Evolutionary conservation across 257 asterid genomes (phyloP).

Genomic region (Eustoma russellianum): DNA sequence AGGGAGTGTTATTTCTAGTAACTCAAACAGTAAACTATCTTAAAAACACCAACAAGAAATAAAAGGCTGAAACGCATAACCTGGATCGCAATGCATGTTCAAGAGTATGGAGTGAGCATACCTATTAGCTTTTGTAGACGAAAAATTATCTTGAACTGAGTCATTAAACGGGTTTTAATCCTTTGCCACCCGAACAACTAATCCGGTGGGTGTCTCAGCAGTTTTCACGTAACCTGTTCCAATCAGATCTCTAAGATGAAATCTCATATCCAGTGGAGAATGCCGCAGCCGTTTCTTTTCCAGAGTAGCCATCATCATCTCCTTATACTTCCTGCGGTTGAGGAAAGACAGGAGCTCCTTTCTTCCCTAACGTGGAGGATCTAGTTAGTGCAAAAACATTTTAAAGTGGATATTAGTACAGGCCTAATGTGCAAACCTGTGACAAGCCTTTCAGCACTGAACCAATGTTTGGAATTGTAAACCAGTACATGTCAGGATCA

Average conservation of each 20-base stretch:
- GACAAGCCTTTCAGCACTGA: conserved; percentile 89
- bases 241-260: conserved; percentile 81
- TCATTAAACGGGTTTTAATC: conserved; percentile 29
- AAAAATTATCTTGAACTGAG: too few species aligned
- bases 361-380: conserved; percentile 55
- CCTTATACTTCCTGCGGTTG: conserved; percentile 67
- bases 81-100: too few species aligned
- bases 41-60: too few species aligned
- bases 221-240: conserved; percentile 90
- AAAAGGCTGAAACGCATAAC: too few species aligned
- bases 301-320: conserved; percentile 69
- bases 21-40: too few species aligned
- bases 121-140: too few species aligned
- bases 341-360: conserved; percentile 80
- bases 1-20: too few species aligned
- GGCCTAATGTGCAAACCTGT: conserved; percentile 43
- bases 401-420: neutral
- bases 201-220: conserved; percentile 60
- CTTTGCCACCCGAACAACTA: conserved; percentile 58
- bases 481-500: conserved; percentile 92
- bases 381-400: neutral
- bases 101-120: too few species aligned
- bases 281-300: conserved; percentile 67
- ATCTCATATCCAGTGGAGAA: conserved; percentile 89
- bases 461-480: conserved; percentile 89